These are phyloP conservation scores for Xanthoconium stramineum DNA, from an alignment of 768 basidiomycete species.

Conservation along the genomic window DNA sequence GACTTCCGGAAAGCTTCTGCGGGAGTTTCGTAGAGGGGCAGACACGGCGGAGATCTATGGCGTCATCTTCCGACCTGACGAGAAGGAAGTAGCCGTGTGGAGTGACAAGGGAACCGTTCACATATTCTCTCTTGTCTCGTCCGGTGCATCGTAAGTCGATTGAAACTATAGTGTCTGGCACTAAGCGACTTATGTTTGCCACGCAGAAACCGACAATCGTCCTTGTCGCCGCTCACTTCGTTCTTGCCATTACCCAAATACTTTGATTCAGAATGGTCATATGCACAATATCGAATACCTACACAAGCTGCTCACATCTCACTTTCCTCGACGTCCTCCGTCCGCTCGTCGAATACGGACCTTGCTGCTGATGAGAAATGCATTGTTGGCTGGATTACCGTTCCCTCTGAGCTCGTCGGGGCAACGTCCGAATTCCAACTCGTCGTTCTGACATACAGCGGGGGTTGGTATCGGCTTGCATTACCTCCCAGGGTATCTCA, in stretches of 20 bases:
- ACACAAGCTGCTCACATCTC: slow-evolving; percentile 81
- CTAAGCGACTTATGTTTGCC: slow-evolving; percentile 2
- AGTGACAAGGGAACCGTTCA: slow-evolving; percentile 96
- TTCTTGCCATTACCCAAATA: slow-evolving; percentile 86
- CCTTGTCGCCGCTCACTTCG: slow-evolving; percentile 74
- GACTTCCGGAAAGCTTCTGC: slow-evolving; percentile 62
- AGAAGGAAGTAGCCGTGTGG: slow-evolving; percentile 85
- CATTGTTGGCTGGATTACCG: slow-evolving; percentile 81
- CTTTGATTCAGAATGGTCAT: slow-evolving; percentile 96
- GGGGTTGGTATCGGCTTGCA: slow-evolving; percentile 89
- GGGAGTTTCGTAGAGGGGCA: slow-evolving; percentile 80
- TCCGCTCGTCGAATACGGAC: slow-evolving; percentile 54
- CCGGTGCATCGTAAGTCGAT: slow-evolving; percentile 60
- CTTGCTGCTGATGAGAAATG: slow-evolving; percentile 81
- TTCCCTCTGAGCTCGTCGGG: slow-evolving; percentile 35
- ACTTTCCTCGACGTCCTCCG: slow-evolving; percentile 60
- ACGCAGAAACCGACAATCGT: slow-evolving; percentile 77
- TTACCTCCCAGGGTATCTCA: slow-evolving; percentile 42
- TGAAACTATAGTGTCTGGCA: neutral
- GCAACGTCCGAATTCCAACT: slow-evolving; percentile 63
- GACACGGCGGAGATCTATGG: slow-evolving; percentile 93
- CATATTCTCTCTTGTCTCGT: slow-evolving; percentile 70
- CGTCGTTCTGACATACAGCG: slow-evolving; percentile 80
- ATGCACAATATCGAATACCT: slow-evolving; percentile 89
- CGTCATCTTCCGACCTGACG: slow-evolving; percentile 83